Evolutionary conservation across 768 basidiomycete genomes (phyloP).

Genomic region (Suillus clintonianus): DNA sequence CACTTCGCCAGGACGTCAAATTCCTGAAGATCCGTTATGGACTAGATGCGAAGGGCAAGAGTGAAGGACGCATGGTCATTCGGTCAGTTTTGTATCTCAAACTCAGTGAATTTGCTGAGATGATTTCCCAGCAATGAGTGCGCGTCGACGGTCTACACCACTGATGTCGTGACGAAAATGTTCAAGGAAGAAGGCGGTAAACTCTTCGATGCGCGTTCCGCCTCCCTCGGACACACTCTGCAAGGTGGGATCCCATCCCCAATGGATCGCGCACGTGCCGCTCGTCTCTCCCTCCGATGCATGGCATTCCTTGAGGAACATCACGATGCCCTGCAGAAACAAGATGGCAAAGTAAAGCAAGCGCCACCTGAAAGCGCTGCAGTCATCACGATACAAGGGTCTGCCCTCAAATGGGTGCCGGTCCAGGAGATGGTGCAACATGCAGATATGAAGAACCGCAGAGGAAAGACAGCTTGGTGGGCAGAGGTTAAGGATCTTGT

Average conservation of each 20-base stretch:
- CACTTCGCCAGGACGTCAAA: conserved; percentile 79
- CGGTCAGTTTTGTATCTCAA: conserved; percentile 50
- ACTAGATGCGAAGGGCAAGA: conserved; percentile 85
- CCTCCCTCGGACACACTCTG: conserved; percentile 95
- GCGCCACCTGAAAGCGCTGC: conserved; percentile 72
- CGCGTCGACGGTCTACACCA: conserved; percentile 87
- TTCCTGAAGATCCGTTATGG: conserved; percentile 86
- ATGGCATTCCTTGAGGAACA: conserved; percentile 93
- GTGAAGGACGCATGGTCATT: conserved; percentile 92
- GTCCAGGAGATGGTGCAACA: conserved; percentile 82
- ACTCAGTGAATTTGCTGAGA: not conserved
- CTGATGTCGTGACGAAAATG: conserved; percentile 90
- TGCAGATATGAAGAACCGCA: conserved; percentile 88
- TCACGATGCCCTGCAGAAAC: conserved; percentile 54
- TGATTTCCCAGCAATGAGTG: conserved; percentile 68
- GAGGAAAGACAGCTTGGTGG: conserved; percentile 86
- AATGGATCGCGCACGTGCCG: conserved; percentile 88
- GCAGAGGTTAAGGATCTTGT: conserved; percentile 62
- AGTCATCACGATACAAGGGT: conserved; percentile 89
- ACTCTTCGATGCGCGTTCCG: conserved; percentile 92
- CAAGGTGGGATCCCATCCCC: conserved; percentile 97
- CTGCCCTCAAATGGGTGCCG: conserved; percentile 77
- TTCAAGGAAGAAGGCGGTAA: conserved; percentile 91
- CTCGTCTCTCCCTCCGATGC: conserved; percentile 86
- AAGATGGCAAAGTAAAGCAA: conserved; percentile 53